Conservation (phyloP, 1,139 yeast species). For the Magnusiomyces fungicola region DNA sequence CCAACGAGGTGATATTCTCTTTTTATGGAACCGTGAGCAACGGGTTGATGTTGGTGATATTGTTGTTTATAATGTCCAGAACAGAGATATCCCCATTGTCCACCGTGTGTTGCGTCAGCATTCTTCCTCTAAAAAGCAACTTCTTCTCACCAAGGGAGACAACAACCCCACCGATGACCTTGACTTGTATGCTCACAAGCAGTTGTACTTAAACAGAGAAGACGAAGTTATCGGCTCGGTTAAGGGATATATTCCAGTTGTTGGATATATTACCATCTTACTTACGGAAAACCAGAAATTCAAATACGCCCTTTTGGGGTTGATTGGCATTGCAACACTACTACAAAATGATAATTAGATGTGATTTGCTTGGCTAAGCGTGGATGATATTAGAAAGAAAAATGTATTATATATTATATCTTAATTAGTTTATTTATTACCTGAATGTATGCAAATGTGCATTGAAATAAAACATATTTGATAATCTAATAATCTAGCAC, state of each 20-base stretch:
- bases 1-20: conserved; percentile 92
- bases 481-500: not conserved
- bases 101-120: conserved; percentile 90
- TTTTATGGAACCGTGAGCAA: conserved; percentile 78
- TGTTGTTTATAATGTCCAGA: conserved; percentile 85
- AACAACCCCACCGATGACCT: conserved; percentile 90
- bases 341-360: conserved; percentile 28
- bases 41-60: conserved; percentile 80
- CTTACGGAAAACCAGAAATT: conserved; percentile 83
- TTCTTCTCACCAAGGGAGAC: conserved; percentile 89
- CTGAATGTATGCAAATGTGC: not conserved
- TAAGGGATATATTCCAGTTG: conserved; percentile 80
- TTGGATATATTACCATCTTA: conserved; percentile 87
- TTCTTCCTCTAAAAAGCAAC: conserved; percentile 45
- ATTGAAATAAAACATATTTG: not conserved
- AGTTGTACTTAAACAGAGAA: conserved; percentile 66
- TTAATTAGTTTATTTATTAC: not conserved
- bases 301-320: conserved; percentile 61
- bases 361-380: too few relatives aligned
- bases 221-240: conserved; percentile 85
- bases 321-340: conserved; percentile 46
- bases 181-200: conserved; percentile 71
- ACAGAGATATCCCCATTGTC: conserved; percentile 84
- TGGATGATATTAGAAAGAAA: too few relatives aligned
- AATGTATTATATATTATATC: not conserved